Conservation (phyloP, 768 basidiomycete genomes). For the Lentinula sp. region DNA sequence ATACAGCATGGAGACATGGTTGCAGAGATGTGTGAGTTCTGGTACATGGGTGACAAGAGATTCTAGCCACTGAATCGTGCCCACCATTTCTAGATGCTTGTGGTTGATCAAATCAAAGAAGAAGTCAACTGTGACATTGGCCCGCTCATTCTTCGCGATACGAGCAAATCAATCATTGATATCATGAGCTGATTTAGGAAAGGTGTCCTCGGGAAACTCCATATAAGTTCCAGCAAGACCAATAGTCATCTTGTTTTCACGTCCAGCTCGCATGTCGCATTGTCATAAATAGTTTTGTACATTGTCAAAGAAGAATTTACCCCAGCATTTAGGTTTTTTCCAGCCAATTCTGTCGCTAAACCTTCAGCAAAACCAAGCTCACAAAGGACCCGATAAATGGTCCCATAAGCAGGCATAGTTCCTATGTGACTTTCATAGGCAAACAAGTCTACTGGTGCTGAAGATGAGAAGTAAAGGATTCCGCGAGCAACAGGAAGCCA, state of each 20-base stretch:
- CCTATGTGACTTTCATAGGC: slow-evolving; percentile 9
- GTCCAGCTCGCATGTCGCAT: slow-evolving; percentile 21
- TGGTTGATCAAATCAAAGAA: slow-evolving; percentile 14
- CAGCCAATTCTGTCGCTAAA: slow-evolving; percentile 3
- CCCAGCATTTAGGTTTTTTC: slow-evolving; percentile 11
- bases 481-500: slow-evolving; percentile 14
- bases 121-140: slow-evolving; percentile 14
- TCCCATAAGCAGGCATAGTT: slow-evolving; percentile 13
- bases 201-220: slow-evolving; percentile 7
- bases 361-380: slow-evolving; percentile 18
- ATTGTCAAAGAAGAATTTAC: slow-evolving; percentile 20
- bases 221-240: slow-evolving; percentile 20
- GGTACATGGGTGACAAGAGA: slow-evolving; percentile 20
- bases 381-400: slow-evolving; percentile 12
- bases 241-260: slow-evolving; percentile 20
- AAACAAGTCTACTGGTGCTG: slow-evolving; percentile 9
- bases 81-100: slow-evolving; percentile 17
- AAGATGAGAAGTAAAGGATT: slow-evolving; percentile 14
- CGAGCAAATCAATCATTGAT: slow-evolving; percentile 12
- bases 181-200: slow-evolving; percentile 14
- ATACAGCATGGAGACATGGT: slow-evolving; percentile 15
- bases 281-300: slow-evolving; percentile 22
- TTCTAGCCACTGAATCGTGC: slow-evolving; percentile 22
- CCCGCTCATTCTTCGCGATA: slow-evolving; percentile 7
- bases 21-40: slow-evolving; percentile 12